Evolutionary conservation across 495 filamentous ascomycete genomes (phyloP), one percentile per base, ranked within the genome.

Genomic region (Pyrenopolyporus hunteri): DNA sequence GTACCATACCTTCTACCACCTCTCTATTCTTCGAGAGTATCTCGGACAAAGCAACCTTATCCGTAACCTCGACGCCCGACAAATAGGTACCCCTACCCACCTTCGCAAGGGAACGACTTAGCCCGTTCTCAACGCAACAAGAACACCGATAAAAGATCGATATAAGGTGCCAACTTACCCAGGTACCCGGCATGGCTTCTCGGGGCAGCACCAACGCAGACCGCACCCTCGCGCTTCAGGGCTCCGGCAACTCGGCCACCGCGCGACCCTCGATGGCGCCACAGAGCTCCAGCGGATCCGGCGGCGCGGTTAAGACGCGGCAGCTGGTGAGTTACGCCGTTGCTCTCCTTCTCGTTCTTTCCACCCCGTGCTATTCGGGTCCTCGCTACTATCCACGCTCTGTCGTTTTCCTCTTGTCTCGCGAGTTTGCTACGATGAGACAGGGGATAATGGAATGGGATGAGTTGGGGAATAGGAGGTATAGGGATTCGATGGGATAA

Each of bases 281-380:
- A 20, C 57, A 57, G 43, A 51, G 66, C 20, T 48, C 44, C 8
- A 42, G 44, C 20, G 46, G 53, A 11, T 55, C 69, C 8, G 69
- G 69, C 1, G 63, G 69, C 8, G 66, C 56, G n/a, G 69, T 71
- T 2, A 70, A 73, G 60, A 68, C 78, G 26, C 60, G 78, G 40
- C 78, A 80, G 57, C 50, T 81, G 64, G 78, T 81, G 61, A 54
- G 76, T 71, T 36, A 6, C 7, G 13, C 1, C 11, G 1, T 35
- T n/a, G 28, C 11, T 47, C 4, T 11, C 16, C 13, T 11, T 10
- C 14, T 31, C 8, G 16, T 25, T 40, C 35, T 52, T 29, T 35
- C 20, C 10, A 29, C 37, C 6, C 19, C 23, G 1, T 9, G 9
- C 26, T 29, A 5, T 29, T 29, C 26, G 9, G 4, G 4, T 29